Evolutionary conservation across 345 rosid species (phyloP), one percentile per base, ranked within the genome.

Genomic region (Raphanus sativus): DNA sequence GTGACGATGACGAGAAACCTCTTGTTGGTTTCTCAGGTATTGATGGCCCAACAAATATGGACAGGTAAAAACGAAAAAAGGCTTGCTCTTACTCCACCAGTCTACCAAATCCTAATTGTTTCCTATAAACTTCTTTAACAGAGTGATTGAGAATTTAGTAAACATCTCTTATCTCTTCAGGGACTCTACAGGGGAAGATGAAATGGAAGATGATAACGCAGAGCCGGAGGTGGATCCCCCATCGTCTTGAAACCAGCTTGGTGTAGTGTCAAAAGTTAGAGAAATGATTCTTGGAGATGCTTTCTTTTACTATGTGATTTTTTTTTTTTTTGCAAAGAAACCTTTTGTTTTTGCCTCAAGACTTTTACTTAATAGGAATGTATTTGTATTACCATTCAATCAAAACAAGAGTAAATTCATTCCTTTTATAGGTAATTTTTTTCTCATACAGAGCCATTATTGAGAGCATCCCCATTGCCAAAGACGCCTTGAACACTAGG

Each of bases 1-100:
- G 82, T 55, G 98, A 91, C 32, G 92, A 88, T 30, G 96, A 88
- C 75, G 88, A 84, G 45, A 89, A 83, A 73, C 85, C 84, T 67
- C 80, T 2, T 13, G 81, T 71, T 32, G 82, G 85, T 69, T 84
- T 80, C 73, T 69, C 75, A 26, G 76, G 67, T 76, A 74, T 65
- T 56, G 83, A 33, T 79, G 85, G 63, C 61, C 81, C 24, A 79
- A 30, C 24, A 79, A 30, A 15, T 58, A 68, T 61, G 84, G 79
- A 82, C 84, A 87, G 67, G 86, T 77, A 52, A 60, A 6, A 26
- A 67, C 26, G 50, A 42, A 2, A 33, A 48, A 75, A 52, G 38
- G 2, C 42, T 60, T 65, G 59, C 30, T 70, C 38, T 15, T 75
- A 8, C 50, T 7, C 17, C 40, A 36, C 65, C 38, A 40, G 3